Conservation (phyloP, 495 filamentous ascomycete species). For the Penicillium turbatum region DNA sequence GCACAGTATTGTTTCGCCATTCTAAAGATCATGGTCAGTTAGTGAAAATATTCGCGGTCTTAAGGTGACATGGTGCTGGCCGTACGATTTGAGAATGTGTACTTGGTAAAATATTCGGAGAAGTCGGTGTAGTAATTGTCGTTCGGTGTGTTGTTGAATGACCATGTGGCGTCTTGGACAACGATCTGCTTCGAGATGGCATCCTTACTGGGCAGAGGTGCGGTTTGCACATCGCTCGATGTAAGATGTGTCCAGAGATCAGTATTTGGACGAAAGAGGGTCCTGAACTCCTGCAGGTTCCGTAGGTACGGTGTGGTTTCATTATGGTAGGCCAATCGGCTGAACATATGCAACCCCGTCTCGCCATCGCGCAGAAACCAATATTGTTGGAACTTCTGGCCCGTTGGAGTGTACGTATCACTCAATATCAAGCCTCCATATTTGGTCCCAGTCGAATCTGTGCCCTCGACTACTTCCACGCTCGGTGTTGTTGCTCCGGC, state of each 20-base stretch:
- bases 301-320: conserved; percentile 47
- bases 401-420: conserved; percentile 48
- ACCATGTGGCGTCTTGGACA: conserved; percentile 57
- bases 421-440: conserved; percentile 51
- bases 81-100: conserved; percentile 46
- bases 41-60: too few species aligned
- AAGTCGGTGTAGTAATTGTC: conserved; percentile 50
- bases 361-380: conserved; percentile 55
- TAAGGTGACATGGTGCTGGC: neutral
- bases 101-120: conserved; percentile 57
- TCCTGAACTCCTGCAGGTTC: conserved; percentile 53
- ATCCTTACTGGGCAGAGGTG: conserved; percentile 46
- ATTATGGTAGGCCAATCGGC: conserved; percentile 51
- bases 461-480: conserved; percentile 45
- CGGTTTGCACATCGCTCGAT: conserved; percentile 47
- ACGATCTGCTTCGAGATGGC: conserved; percentile 37
- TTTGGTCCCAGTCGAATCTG: conserved; percentile 42
- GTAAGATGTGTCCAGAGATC: conserved; percentile 53
- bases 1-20: conserved; percentile 50
- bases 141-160: conserved; percentile 45
- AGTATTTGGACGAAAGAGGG: conserved; percentile 52
- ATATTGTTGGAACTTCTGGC: conserved; percentile 52
- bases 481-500: conserved; percentile 43
- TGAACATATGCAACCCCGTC: conserved; percentile 53
- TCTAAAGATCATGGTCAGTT: conserved; percentile 9